Evolutionary conservation across 2,329 filamentous ascomycete genomes (phyloP).

Genomic region (Sporothrix protearum): DNA sequence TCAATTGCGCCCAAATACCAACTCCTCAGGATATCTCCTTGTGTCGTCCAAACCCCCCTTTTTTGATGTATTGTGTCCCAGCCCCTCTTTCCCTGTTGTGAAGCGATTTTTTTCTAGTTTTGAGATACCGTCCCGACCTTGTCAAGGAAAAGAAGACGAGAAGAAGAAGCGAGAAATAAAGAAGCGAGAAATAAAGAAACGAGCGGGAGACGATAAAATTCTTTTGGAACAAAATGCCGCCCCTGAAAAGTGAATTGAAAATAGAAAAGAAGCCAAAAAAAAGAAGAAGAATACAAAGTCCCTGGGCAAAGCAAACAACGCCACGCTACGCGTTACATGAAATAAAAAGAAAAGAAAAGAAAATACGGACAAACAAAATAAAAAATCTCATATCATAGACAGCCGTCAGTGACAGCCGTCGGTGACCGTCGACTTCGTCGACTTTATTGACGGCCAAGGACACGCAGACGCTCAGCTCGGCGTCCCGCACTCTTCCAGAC

Average conservation of each 20-base stretch:
- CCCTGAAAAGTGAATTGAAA: background rate
- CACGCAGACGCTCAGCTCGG: constrained; percentile 46
- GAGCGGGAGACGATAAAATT: background rate
- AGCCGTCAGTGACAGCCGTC: no score
- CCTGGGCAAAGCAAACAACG: background rate
- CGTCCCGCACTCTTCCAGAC: constrained; percentile 48
- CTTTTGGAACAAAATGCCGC: constrained; percentile 8
- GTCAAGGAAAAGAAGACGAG: background rate
- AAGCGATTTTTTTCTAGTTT: background rate
- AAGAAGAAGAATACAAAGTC: background rate
- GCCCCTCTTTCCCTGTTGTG: background rate
- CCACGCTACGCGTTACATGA: background rate
- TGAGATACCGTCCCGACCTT: background rate
- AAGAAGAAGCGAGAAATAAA: background rate
- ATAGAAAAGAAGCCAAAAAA: background rate
- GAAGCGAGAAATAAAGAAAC: background rate
- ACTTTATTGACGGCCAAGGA: no score
- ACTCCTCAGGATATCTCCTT: background rate
- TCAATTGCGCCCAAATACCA: background rate
- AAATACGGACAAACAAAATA: background rate
- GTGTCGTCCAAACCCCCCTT: background rate
- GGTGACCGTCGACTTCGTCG: background rate
- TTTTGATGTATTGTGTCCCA: background rate
- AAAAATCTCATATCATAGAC: background rate
- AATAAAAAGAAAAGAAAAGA: background rate